Evolutionary conservation across 257 asterid species (phyloP), one percentile per base, ranked within the genome.

Genomic region (Solanum acaule): DNA sequence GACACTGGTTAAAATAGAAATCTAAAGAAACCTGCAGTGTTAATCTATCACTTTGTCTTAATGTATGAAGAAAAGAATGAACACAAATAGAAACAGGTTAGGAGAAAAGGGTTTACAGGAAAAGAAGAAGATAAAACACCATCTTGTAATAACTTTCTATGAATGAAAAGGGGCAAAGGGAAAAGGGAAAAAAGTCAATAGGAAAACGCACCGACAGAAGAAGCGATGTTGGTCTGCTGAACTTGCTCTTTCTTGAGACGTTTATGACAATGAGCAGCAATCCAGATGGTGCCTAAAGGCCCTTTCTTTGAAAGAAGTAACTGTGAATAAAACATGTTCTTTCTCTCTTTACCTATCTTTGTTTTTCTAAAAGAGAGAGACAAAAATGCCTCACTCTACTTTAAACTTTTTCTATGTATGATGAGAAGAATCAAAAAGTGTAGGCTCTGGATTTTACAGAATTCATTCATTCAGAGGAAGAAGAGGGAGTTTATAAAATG

Each of bases 231-330:
- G 49, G 96, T 96, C 34, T 90, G 93, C 87, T 85, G 90, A n/a
- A 97, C 87, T 89, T 94, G 97, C 15, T 91, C 89, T 68, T 92
- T 94, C 44, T 93, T 92, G 13, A 96, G 94, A 88, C 92, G 91
- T 37, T 92, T 93, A 88, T 88, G 92, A 89, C 95, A 94, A 91
- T 97, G 99, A 87, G 98, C 99, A 88, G 99, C 99, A 94, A 93
- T 71, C 99, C 99, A 97, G 83, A 97, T 89, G 85, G 90, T 91
- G 87, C 96, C 97, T 65, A 96, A 87, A 63, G 92, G 91, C 91
- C 95, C 99, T 88, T 93, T 96, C 93, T 92, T 97, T 25, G 99
- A 95, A 33, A 97, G 93, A 40, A 97, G 92, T 46, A 92, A 87
- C 83, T 93, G 95, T 31, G 98, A 94, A 91, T 93, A 92, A 87